Evolutionary conservation across 352 stramenopile species (phyloP).

Genomic region (Pythium rishiriense): DNA sequence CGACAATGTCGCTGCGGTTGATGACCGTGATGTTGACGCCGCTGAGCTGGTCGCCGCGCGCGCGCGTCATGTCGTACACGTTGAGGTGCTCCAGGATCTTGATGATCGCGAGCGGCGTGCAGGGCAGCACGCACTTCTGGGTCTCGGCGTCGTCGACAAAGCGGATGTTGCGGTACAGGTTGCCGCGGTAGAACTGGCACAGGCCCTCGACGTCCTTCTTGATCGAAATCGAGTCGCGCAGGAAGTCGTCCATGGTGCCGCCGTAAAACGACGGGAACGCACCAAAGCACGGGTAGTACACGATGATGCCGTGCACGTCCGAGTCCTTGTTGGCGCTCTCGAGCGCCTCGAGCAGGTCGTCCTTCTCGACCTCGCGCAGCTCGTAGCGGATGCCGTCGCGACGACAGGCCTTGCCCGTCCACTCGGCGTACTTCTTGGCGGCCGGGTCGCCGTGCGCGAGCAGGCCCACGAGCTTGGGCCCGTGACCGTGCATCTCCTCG

Average conservation of each 20-base stretch:
- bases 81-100: conserved; percentile 93
- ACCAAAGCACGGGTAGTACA: conserved; percentile 99
- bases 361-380: conserved; percentile 91
- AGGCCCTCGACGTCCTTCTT: conserved; percentile 98
- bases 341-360: conserved; percentile 93
- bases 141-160: conserved; percentile 89
- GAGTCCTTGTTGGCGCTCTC: conserved; percentile 92
- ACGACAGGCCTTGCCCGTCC: conserved; percentile 94
- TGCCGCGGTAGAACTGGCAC: conserved; percentile 95
- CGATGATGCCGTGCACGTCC: conserved; percentile 96
- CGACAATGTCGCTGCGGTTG: conserved; percentile 97
- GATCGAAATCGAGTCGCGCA: conserved; percentile 95
- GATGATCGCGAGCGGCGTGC: conserved; percentile 95
- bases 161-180: conserved; percentile 97
- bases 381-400: conserved; percentile 97
- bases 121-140: conserved; percentile 97
- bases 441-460: conserved; percentile 95
- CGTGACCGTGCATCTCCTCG: conserved; percentile 70
- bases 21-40: conserved; percentile 94
- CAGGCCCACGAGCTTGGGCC: conserved; percentile 89
- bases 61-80: conserved; percentile 80
- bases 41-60: conserved; percentile 61
- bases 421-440: conserved; percentile 96
- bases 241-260: conserved; percentile 96
- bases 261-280: conserved; percentile 95